A percentile compares a stretch with the other conserved stretches of the same genome.
Evolutionary conservation across 2,329 filamentous ascomycete genomes (phyloP).

Genomic region (Alternaria sp.): DNA sequence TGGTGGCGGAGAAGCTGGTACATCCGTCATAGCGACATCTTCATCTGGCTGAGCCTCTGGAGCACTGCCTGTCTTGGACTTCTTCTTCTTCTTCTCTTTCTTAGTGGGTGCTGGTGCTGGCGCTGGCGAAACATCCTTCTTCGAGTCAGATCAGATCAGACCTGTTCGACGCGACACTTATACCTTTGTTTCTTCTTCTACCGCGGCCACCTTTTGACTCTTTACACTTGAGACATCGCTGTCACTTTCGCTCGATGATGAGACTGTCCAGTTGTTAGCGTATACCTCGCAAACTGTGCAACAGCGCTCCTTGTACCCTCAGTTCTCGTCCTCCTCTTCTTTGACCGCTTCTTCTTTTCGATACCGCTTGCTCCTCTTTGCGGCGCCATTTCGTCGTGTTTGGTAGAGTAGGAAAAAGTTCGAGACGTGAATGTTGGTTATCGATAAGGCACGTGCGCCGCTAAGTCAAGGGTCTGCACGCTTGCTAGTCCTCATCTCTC

Average conservation of each 20-base stretch:
- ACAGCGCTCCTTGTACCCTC: slow-evolving; percentile 21
- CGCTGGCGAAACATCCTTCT: slow-evolving; percentile 5
- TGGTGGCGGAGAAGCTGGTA: slow-evolving; percentile 6
- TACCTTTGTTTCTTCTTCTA: slow-evolving; percentile 3
- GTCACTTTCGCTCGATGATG: slow-evolving; percentile 41
- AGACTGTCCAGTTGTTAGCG: slow-evolving; percentile 28
- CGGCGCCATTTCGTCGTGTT: slow-evolving; percentile 28
- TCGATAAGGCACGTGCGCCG: slow-evolving; percentile 20
- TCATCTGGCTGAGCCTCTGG: slow-evolving; percentile 11
- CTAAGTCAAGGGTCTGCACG: slow-evolving; percentile 8
- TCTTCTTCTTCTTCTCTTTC: slow-evolving; percentile 22
- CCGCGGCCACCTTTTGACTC: slow-evolving; percentile 9
- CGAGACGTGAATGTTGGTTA: slow-evolving; percentile 29
- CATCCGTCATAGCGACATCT: slow-evolving; percentile 30
- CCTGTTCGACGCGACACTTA: not conserved
- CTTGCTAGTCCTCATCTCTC: not conserved
- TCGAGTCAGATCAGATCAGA: not conserved
- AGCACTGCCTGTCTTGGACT: not conserved
- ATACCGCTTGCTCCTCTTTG: slow-evolving; percentile 21
- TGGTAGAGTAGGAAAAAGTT: slow-evolving; percentile 22
- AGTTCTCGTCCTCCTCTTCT: slow-evolving; percentile 41
- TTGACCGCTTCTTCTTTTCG: slow-evolving; percentile 34
- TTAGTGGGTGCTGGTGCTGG: slow-evolving; percentile 11
- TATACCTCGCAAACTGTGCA: not conserved
- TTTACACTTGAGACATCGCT: slow-evolving; percentile 32